Evolutionary conservation across 2,329 filamentous ascomycete genomes (phyloP), one percentile per base, ranked within the genome.

Genomic region (Exophiala alcalophila): DNA sequence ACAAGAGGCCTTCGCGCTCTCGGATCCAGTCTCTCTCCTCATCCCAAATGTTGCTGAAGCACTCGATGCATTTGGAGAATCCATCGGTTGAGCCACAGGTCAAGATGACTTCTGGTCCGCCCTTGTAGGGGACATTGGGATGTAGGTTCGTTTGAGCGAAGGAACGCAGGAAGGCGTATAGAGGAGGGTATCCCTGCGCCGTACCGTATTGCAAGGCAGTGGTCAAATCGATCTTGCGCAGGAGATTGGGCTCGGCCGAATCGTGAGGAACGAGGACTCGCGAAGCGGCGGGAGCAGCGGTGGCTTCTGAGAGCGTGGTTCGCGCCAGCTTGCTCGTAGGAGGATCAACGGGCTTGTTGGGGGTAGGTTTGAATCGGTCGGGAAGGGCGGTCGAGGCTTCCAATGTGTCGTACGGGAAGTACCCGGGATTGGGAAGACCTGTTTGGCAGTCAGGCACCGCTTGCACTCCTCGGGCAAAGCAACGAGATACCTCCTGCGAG

Each of bases 331-430:
- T 58, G 6, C 30, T 39, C 11, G 65, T 54, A 2, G 72, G 64
- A 19, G 70, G 68, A 53, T 74, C 69, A 39, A 73, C 58, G 19
- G 79, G 78, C 32, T 73, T 68, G 61, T 84, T 85, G 25, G 80
- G 77, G 8, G 82, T 81, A 1, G 84, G 84, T 23, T 77, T 73
- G 74, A 85, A 92, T 63, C 89, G 78, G 52, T 84, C 72, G 5
- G 87, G 82, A 49, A 78, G 77, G 21, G 87, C 86, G 49, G 84
- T 79, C 53, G 84, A 81, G 27, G 89, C 86, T 65, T 94, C 87
- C 50, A 96, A 79, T 1, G 88, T 92, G 58, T 96, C 89, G 65
- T 85, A 95, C 6, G 90, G 90, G 60, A 96, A 96, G 67, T 87
- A 87, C 44, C 77, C 76, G 26, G 83, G 73, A 64, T 92, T 83